These are phyloP conservation scores for Colletotrichum spinosum DNA, from an alignment of 2,329 filamentous ascomycete genomes.

Conservation along the genomic window DNA sequence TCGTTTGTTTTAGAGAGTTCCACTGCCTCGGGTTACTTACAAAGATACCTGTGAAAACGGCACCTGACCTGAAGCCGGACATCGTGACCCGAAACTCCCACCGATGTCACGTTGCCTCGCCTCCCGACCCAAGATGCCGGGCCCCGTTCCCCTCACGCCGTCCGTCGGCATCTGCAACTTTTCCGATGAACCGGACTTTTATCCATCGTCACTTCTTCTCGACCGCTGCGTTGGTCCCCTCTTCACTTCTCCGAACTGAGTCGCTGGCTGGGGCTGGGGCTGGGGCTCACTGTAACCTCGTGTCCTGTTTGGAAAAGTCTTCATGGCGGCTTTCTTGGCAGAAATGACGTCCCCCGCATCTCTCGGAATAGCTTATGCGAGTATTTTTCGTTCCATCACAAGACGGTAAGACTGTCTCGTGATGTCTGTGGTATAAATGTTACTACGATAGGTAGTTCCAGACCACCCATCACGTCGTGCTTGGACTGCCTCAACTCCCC, in stretches of 20 bases:
- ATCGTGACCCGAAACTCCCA: background rate
- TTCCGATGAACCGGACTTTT: slow-evolving; percentile 12
- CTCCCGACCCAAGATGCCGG: slow-evolving; percentile 2
- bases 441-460: no score
- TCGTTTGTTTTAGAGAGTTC: no score
- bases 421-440: no score
- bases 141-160: background rate
- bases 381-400: no score
- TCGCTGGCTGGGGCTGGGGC: background rate
- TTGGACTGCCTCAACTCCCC: no score
- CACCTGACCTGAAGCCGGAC: background rate
- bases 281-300: slow-evolving; percentile 7
- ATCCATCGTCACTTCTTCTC: background rate
- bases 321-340: background rate
- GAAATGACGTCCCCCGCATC: slow-evolving; percentile 1
- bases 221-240: background rate
- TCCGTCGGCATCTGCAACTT: background rate
- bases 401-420: no score
- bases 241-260: background rate
- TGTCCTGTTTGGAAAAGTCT: background rate
- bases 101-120: background rate
- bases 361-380: background rate
- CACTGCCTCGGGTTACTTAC: no score
- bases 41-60: no score
- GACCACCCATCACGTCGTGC: no score